phyloP scores from a whole-genome alignment of 306 rosid genomes.

The Prunus fruticosa region DNA sequence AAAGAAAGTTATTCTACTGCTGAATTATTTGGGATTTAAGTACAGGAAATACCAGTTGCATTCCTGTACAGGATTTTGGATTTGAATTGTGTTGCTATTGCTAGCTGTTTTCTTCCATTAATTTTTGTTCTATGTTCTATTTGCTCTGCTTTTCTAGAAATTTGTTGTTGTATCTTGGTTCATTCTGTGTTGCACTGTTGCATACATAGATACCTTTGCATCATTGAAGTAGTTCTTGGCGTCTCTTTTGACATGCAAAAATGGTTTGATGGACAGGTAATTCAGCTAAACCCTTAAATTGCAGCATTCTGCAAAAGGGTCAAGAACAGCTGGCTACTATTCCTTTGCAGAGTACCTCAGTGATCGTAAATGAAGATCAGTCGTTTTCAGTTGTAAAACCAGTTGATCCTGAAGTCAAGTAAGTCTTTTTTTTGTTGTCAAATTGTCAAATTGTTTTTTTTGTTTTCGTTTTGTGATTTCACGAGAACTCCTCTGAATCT shows the following conservation, averaged over 20 bases:
- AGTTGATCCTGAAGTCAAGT: conserved; percentile 40
- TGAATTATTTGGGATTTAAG: neutral
- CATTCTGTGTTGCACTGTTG: neutral
- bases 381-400: conserved; percentile 31
- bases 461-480: conserved; percentile 11
- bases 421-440: conserved; percentile 29
- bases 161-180: neutral
- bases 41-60: neutral
- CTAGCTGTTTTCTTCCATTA: neutral
- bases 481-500: conserved; percentile 10
- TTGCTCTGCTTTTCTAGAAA: neutral
- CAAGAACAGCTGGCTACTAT: conserved; percentile 32
- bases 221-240: conserved; percentile 10
- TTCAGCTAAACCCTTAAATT: conserved; percentile 33
- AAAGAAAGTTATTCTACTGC: neutral
- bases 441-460: conserved; percentile 11
- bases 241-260: conserved; percentile 11
- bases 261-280: conserved; percentile 44
- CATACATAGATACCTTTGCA: conserved; percentile 7
- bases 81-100: neutral
- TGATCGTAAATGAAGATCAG: conserved; percentile 38
- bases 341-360: conserved; percentile 33
- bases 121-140: neutral
- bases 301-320: conserved; percentile 31
- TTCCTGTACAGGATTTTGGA: neutral